A percentile compares a stretch with the other conserved stretches of the same genome.
These are phyloP conservation scores for Pyrus pyrifolia DNA, from an alignment of 306 rosid species.

Conservation along the genomic window DNA sequence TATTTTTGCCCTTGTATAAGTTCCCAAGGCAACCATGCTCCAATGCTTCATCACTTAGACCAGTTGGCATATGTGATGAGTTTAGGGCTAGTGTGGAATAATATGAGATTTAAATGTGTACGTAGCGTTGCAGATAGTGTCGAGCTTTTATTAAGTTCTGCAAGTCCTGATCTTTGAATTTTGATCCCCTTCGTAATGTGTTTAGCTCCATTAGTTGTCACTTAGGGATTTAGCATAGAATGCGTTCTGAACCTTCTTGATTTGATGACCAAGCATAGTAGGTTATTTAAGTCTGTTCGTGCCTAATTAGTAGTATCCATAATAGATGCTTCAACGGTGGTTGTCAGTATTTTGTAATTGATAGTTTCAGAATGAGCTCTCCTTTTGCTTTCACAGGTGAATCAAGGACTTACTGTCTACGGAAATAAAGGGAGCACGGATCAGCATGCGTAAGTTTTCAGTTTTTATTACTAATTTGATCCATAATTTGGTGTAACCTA, in stretches of 20 bases:
- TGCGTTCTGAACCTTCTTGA: not conserved
- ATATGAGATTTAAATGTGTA: not conserved
- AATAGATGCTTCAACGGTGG: not conserved
- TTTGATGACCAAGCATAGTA: not conserved
- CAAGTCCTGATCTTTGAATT: not conserved
- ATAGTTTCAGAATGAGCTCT: not conserved
- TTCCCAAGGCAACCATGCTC: not conserved
- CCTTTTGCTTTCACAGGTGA: slow-evolving; percentile 47
- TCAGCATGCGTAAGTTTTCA: slow-evolving; percentile 84
- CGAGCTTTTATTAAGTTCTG: not conserved
- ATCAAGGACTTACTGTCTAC: slow-evolving; percentile 84
- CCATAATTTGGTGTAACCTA: not conserved
- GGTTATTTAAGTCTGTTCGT: not conserved
- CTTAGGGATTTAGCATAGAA: not conserved
- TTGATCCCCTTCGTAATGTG: not conserved
- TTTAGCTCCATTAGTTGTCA: not conserved
- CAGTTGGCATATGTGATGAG: not conserved
- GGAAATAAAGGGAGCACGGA: slow-evolving; percentile 97
- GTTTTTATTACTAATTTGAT: slow-evolving; percentile 2
- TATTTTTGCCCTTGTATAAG: not conserved
- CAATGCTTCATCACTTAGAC: not conserved
- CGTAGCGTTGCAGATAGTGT: not conserved
- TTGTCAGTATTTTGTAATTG: not conserved
- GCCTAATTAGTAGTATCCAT: not conserved
- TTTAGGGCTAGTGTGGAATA: not conserved